A percentile compares a stretch with the other conserved stretches of the same genome.
phyloP scores from a whole-genome alignment of 306 rosid genomes.

The Gastrolobium bilobum region DNA sequence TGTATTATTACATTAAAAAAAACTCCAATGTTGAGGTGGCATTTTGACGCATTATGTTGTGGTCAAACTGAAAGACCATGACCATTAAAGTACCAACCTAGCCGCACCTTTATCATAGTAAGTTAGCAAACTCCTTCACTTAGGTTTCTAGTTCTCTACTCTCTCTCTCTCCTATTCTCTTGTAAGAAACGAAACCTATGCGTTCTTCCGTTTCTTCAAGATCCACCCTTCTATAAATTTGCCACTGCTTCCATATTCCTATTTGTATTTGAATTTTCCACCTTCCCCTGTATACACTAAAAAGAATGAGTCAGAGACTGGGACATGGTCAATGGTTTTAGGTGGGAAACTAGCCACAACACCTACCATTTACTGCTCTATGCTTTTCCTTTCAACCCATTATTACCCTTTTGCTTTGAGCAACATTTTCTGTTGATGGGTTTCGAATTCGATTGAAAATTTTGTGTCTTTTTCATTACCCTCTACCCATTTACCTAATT shows the following conservation, averaged over 20 bases:
- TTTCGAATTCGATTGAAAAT: conserved; percentile 28
- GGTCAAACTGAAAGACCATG: conserved; percentile 48
- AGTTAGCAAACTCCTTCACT: conserved; percentile 13
- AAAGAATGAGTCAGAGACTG: conserved; percentile 45
- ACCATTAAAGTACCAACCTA: not conserved
- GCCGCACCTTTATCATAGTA: not conserved
- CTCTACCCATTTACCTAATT: no score
- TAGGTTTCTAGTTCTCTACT: not conserved
- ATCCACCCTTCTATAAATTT: not conserved
- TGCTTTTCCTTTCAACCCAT: conserved; percentile 36
- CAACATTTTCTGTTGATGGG: conserved; percentile 57
- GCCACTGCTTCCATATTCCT: not conserved
- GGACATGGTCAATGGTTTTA: conserved; percentile 76
- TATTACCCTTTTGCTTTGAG: conserved; percentile 29
- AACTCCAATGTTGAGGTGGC: conserved; percentile 11
- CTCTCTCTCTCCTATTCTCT: not conserved
- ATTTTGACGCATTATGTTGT: conserved; percentile 38
- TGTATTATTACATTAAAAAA: not conserved
- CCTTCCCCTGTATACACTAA: conserved; percentile 23
- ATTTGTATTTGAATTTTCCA: conserved; percentile 62
- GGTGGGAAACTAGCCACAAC: conserved; percentile 58
- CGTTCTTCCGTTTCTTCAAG: not conserved
- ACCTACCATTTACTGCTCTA: conserved; percentile 42
- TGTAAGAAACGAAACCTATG: not conserved
- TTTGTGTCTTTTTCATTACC: conserved; percentile 23